Evolutionary conservation across 805 yeast genomes (phyloP).

Genomic region (Helenozyma rhizophorensis): DNA sequence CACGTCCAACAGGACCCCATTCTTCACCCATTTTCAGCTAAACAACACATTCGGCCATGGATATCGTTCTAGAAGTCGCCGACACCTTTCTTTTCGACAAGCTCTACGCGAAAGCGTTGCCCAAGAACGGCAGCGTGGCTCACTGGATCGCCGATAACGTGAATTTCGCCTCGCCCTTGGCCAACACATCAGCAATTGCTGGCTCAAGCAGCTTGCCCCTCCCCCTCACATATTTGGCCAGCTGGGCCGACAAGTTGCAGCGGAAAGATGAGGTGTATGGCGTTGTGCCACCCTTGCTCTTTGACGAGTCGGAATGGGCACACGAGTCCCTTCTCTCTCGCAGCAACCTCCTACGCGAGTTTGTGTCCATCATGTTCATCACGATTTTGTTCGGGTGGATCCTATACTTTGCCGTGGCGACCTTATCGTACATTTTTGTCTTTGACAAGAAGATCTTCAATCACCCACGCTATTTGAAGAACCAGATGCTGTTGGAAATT

Average conservation of each 20-base stretch:
- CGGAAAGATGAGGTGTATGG: slow-evolving; percentile 51
- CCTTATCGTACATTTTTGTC: slow-evolving; percentile 68
- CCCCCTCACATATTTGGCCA: slow-evolving; percentile 10
- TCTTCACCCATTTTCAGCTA: background rate
- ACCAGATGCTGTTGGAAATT: slow-evolving; percentile 85
- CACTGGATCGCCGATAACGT: slow-evolving; percentile 12
- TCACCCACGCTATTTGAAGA: slow-evolving; percentile 93
- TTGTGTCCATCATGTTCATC: slow-evolving; percentile 57
- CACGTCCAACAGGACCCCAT: too few relatives aligned
- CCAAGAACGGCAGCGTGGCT: slow-evolving; percentile 46
- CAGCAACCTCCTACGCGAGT: slow-evolving; percentile 68
- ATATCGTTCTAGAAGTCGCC: slow-evolving; percentile 76
- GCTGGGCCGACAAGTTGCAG: slow-evolving; percentile 20
- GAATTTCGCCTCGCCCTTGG: slow-evolving; percentile 2
- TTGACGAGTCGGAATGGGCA: slow-evolving; percentile 54
- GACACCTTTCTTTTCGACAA: slow-evolving; percentile 75
- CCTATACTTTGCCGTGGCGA: slow-evolving; percentile 73
- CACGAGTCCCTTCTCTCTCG: slow-evolving; percentile 69
- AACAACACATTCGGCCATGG: slow-evolving; percentile 48
- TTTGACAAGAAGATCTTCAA: slow-evolving; percentile 88
- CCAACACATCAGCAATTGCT: slow-evolving; percentile 10
- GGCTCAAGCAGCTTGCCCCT: slow-evolving; percentile 13
- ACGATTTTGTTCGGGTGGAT: slow-evolving; percentile 83
- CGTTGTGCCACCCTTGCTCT: slow-evolving; percentile 55
- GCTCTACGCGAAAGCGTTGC: slow-evolving; percentile 65